Base-by-base conservation (phyloP, 306 rosid genomes). In the Datisca glomerata region DNA sequence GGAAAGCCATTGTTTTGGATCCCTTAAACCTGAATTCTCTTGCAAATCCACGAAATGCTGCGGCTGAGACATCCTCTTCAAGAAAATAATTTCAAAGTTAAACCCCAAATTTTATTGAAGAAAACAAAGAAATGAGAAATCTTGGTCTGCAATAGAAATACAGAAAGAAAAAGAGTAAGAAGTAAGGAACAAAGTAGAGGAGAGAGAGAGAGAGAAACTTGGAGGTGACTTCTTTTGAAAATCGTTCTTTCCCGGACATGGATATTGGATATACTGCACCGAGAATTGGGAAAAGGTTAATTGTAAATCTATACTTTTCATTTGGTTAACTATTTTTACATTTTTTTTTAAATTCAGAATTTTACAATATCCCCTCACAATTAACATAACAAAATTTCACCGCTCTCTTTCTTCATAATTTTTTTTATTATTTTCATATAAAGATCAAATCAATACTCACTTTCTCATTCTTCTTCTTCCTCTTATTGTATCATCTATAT, bases 1-100 rank as follows among this genome's bases (percentile, higher is more conserved):
- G 10, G 93, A 73, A 63, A 80, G 75, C 96, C 93, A 85, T 0
- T 77, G 74, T 56, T 87, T 70, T 11, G 84, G 62, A 48, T 89
- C 97, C 10, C 63, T 64, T 35, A 76, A 74, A 43, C 55, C 63
- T 1, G 79, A 59, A 54, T 50, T 64, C 7, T 70, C 85, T 12
- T 76, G 86, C 55, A 69, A 65, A 41, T 89, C 86, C 28, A 63
- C 23, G 59, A 75, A 84, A 25, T 65, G 75, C 68, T 77, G 93
- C 4, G 66, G 47, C 27, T 69, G 80, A 21, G 52, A 75, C 98
- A 91, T 91, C 46, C 38, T 53, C 3, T 8, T 35, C 15, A 3
- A 41, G 46, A 40, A 3, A 21, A 35, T 20, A 19, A 21, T 24
- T 42, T 8, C 12, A 7, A 21, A 29, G 39, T 32, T 41, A 20